Conservation (phyloP, 2,329 filamentous ascomycete genomes). For the Alternaria consortialis region DNA sequence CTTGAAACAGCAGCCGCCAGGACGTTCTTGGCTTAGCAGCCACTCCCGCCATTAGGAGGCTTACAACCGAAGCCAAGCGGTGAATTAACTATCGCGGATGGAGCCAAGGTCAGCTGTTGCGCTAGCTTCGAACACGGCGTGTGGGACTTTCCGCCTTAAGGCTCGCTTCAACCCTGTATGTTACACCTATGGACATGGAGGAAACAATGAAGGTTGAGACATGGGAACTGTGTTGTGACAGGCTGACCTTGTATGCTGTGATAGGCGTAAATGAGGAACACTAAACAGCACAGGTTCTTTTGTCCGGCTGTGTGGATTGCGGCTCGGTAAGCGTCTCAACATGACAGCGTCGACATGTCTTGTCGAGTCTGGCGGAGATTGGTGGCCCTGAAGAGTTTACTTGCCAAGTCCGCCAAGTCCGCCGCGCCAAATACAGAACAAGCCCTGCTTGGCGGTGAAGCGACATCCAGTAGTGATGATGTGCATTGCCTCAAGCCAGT, state of each 20-base stretch:
- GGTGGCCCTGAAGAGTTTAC: neutral
- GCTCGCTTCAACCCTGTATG: slow-evolving; percentile 4
- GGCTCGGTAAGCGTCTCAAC: slow-evolving; percentile 3
- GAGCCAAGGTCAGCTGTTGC: slow-evolving; percentile 6
- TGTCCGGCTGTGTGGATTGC: neutral
- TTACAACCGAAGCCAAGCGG: slow-evolving; percentile 11
- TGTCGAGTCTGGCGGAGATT: neutral
- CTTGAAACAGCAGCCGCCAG: slow-evolving; percentile 16
- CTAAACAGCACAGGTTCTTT: neutral
- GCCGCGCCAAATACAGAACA: slow-evolving; percentile 2
- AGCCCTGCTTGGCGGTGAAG: slow-evolving; percentile 3
- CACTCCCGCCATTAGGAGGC: slow-evolving; percentile 10
- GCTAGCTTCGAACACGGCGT: slow-evolving; percentile 11
- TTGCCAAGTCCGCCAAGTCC: slow-evolving; percentile 10
- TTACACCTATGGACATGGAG: slow-evolving; percentile 4
- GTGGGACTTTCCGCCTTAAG: slow-evolving; percentile 9
- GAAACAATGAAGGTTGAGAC: neutral
- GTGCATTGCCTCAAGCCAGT: slow-evolving; percentile 3
- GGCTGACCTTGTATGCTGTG: neutral
- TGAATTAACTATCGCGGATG: neutral
- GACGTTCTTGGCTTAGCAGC: slow-evolving; percentile 12
- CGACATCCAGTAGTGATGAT: slow-evolving; percentile 4
- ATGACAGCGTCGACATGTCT: neutral
- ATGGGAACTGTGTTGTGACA: neutral
- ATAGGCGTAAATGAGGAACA: neutral